phyloP scores from a whole-genome alignment of 2,329 filamentous ascomycete genomes.

The Neonectria faginata region DNA sequence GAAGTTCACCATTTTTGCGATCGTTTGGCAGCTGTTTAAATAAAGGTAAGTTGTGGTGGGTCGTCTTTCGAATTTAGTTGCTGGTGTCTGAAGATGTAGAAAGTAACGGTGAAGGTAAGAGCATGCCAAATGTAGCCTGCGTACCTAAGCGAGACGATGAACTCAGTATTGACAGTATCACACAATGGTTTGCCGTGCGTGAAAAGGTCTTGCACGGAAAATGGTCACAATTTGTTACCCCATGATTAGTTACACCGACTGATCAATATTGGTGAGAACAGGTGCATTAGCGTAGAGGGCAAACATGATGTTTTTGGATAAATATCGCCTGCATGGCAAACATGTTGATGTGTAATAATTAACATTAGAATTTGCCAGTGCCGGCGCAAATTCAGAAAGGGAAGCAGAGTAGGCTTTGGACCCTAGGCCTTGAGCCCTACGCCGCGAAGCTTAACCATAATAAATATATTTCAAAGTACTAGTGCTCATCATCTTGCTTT shows the following conservation, averaged over 20 bases:
- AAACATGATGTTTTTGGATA: not conserved
- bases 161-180: too few relatives aligned
- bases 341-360: not conserved
- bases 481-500: not conserved
- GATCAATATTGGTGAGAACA: not conserved
- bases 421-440: conserved; percentile 3
- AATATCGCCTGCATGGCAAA: not conserved
- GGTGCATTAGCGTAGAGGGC: not conserved
- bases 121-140: too few relatives aligned
- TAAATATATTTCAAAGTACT: not conserved
- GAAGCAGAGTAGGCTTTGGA: not conserved
- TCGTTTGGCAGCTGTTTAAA: not conserved
- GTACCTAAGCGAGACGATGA: too few relatives aligned
- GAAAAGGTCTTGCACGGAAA: too few relatives aligned
- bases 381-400: not conserved
- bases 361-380: not conserved
- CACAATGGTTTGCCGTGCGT: too few relatives aligned
- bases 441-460: not conserved
- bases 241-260: not conserved
- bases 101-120: not conserved
- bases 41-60: not conserved
- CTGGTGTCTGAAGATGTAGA: not conserved
- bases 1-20: not conserved
- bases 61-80: not conserved
- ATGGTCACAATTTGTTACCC: not conserved